Evolutionary conservation across 129 eudicot species (phyloP).

Genomic region (Centaurea solstitialis): DNA sequence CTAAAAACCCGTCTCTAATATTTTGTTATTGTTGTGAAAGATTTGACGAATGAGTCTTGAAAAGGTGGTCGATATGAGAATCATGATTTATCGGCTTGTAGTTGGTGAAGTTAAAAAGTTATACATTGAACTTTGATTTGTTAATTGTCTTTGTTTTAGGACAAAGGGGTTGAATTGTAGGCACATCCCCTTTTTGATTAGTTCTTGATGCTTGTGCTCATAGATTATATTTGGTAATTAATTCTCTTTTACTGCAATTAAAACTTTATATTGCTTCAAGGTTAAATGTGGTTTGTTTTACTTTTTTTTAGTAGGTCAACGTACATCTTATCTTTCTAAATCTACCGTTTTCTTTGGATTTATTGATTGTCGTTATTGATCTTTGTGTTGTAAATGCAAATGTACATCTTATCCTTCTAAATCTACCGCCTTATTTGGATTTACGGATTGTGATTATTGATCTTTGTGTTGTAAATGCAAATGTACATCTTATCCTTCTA

Average conservation of each 20-base stretch:
- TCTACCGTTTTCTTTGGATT: too few relatives aligned
- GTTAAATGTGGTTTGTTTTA: too few relatives aligned
- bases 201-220: neutral
- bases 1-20: neutral
- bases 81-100: neutral
- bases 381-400: too few relatives aligned
- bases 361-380: too few relatives aligned
- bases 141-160: conserved; percentile 8
- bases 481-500: too few relatives aligned
- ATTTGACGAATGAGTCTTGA: neutral
- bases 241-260: neutral
- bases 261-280: neutral
- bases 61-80: neutral
- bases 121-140: conserved; percentile 8
- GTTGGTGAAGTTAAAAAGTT: conserved; percentile 7
- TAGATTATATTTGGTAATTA: neutral
- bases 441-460: too few relatives aligned
- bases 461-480: too few relatives aligned
- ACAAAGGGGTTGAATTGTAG: conserved; percentile 11
- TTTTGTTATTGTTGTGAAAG: conserved; percentile 24
- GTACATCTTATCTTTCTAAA: neutral
- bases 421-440: too few relatives aligned
- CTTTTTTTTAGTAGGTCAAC: neutral
- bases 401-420: too few relatives aligned
- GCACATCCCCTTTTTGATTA: neutral